Conservation (phyloP, 768 basidiomycete species). For the Trametes elegans region DNA sequence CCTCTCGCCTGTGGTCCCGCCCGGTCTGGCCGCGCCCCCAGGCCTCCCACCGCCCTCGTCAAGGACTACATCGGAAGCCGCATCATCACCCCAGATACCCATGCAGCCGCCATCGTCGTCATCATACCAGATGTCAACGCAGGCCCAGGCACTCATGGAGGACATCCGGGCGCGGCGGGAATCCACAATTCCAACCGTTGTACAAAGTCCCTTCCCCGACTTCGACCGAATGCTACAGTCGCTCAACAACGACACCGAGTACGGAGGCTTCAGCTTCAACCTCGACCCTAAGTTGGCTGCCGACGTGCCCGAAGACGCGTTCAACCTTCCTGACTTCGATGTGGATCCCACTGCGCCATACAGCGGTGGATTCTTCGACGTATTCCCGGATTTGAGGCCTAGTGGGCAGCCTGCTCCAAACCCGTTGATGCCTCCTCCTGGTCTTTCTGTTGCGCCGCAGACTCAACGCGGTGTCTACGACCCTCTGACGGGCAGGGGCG, state of each 20-base stretch:
- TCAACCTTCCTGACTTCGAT: constrained; percentile 45
- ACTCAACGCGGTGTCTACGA: constrained; percentile 56
- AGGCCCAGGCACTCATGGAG: constrained; percentile 80
- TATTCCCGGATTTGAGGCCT: constrained; percentile 60
- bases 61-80: constrained; percentile 42
- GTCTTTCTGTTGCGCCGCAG: constrained; percentile 48
- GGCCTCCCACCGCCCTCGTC: constrained; percentile 44
- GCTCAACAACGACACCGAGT: constrained; percentile 58
- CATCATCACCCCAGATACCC: constrained; percentile 48
- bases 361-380: constrained; percentile 62
- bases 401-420: constrained; percentile 22
- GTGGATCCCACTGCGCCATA: constrained; percentile 55
- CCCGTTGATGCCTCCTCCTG: constrained; percentile 49
- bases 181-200: constrained; percentile 40
- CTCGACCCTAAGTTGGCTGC: constrained; percentile 74
- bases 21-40: constrained; percentile 55
- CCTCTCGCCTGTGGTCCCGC: constrained; percentile 54
- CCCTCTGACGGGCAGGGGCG: constrained; percentile 40
- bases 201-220: constrained; percentile 77
- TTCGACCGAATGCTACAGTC: constrained; percentile 81
- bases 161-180: constrained; percentile 79
- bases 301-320: constrained; percentile 38
- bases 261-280: constrained; percentile 82
- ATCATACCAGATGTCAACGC: constrained; percentile 84
- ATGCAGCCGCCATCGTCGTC: constrained; percentile 48